A percentile compares a stretch with the other conserved stretches of the same genome.
phyloP scores from a whole-genome alignment of 352 stramenopile species.

The Phytopythium vexans region DNA sequence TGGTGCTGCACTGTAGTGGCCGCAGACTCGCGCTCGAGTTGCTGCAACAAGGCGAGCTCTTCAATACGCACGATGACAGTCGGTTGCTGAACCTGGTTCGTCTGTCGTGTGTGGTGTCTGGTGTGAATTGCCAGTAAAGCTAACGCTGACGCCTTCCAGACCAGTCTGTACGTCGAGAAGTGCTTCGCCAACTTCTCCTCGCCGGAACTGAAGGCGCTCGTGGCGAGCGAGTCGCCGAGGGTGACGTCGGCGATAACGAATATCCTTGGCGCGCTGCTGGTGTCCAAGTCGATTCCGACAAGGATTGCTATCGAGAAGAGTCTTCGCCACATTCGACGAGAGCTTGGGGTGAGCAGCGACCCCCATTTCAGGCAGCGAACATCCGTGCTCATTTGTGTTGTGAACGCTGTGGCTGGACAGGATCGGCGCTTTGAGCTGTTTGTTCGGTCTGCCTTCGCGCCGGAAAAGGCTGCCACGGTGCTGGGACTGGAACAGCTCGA shows the following conservation, averaged over 20 bases:
- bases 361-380: neutral
- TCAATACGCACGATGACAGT: slow-evolving; percentile 28
- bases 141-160: slow-evolving; percentile 15
- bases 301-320: slow-evolving; percentile 48
- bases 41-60: slow-evolving; percentile 23
- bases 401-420: neutral
- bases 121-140: neutral
- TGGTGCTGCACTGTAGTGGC: slow-evolving; percentile 49
- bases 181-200: slow-evolving; percentile 41
- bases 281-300: slow-evolving; percentile 40
- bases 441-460: neutral
- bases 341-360: slow-evolving; percentile 29
- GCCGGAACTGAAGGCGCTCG: slow-evolving; percentile 21
- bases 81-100: slow-evolving; percentile 52
- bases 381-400: neutral
- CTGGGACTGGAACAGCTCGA: neutral
- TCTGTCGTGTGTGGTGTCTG: slow-evolving; percentile 1
- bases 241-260: slow-evolving; percentile 17
- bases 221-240: slow-evolving; percentile 10
- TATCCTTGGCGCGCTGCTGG: slow-evolving; percentile 23
- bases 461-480: neutral
- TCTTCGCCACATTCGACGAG: slow-evolving; percentile 24
- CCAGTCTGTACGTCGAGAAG: slow-evolving; percentile 58
- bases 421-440: slow-evolving; percentile 5
- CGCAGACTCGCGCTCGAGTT: slow-evolving; percentile 34